Evolutionary conservation across 73 alveolate genomes (phyloP).

Genomic region (Blepharisma japonicum): DNA sequence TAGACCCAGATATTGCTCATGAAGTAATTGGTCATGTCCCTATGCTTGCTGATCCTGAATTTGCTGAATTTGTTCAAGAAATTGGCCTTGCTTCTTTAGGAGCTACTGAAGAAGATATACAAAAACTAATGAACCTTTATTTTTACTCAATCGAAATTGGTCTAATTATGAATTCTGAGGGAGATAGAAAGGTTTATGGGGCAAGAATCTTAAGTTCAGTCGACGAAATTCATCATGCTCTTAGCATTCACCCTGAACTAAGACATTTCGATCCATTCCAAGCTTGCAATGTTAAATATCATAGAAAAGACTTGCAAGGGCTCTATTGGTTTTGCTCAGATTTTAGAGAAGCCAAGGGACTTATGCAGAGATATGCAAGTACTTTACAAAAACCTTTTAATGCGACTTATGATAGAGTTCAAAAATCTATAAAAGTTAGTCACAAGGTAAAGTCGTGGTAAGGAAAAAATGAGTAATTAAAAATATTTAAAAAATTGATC

Average conservation of each 20-base stretch:
- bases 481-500: too few relatives aligned
- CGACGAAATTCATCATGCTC: conserved; percentile 60
- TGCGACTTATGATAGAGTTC: not conserved
- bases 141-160: conserved; percentile 72
- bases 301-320: not conserved
- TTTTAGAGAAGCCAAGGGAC: not conserved
- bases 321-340: not conserved
- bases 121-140: conserved; percentile 63
- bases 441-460: not conserved
- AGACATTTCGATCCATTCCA: conserved; percentile 17
- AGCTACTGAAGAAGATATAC: conserved; percentile 68
- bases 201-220: conserved; percentile 75
- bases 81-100: conserved; percentile 82
- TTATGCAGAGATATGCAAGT: not conserved
- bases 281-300: conserved; percentile 20
- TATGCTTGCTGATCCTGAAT: conserved; percentile 74
- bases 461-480: too few relatives aligned
- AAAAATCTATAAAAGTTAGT: not conserved
- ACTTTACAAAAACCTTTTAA: not conserved
- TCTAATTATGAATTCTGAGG: conserved; percentile 35
- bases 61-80: conserved; percentile 73
- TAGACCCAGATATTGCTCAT: conserved; percentile 40
- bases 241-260: conserved; percentile 9
- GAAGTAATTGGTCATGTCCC: conserved; percentile 90
- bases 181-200: conserved; percentile 68